A percentile compares a stretch with the other conserved stretches of the same genome.
phyloP scores from a whole-genome alignment of 768 basidiomycete species.

The Leccinum imitatum region DNA sequence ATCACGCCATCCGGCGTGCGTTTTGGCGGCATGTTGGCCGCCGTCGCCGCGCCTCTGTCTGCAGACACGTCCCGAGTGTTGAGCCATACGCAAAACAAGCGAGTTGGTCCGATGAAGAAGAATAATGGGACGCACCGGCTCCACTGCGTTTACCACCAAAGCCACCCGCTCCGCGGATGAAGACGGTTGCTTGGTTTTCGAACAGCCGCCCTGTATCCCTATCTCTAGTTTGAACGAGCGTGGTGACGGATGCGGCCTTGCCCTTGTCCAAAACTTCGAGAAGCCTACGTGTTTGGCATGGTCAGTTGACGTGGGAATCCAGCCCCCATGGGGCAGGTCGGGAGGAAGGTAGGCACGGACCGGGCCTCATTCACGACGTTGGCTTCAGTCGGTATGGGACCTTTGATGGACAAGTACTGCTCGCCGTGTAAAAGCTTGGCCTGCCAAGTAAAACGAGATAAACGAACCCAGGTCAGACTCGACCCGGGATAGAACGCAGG shows the following conservation, averaged over 20 bases:
- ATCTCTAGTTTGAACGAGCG: conserved; percentile 77
- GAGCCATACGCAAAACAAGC: background rate
- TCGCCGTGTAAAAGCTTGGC: conserved; percentile 98
- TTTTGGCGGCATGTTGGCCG: conserved; percentile 76
- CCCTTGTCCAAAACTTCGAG: conserved; percentile 87
- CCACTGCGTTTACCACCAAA: conserved; percentile 91
- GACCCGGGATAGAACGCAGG: background rate
- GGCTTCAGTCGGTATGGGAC: conserved; percentile 81
- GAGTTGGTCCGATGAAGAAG: conserved; percentile 5
- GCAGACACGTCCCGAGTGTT: background rate
- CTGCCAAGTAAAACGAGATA: conserved; percentile 36
- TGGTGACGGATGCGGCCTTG: conserved; percentile 90
- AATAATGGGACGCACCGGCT: conserved; percentile 49
- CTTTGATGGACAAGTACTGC: conserved; percentile 88
- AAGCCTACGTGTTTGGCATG: conserved; percentile 41
- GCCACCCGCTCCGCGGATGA: conserved; percentile 93
- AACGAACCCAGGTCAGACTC: background rate
- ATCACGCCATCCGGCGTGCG: conserved; percentile 81
- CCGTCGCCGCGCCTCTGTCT: conserved; percentile 92
- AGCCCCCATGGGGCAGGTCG: background rate
- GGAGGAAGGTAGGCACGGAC: conserved; percentile 37
- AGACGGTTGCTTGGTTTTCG: conserved; percentile 89
- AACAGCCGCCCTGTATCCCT: conserved; percentile 75
- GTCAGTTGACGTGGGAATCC: conserved; percentile 12
- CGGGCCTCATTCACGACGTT: conserved; percentile 73